A percentile compares a stretch with the other conserved stretches of the same genome.
These are phyloP conservation scores for Sporothrix brunneoviolacea DNA, from an alignment of 2,329 filamentous ascomycete species.

Conservation along the genomic window DNA sequence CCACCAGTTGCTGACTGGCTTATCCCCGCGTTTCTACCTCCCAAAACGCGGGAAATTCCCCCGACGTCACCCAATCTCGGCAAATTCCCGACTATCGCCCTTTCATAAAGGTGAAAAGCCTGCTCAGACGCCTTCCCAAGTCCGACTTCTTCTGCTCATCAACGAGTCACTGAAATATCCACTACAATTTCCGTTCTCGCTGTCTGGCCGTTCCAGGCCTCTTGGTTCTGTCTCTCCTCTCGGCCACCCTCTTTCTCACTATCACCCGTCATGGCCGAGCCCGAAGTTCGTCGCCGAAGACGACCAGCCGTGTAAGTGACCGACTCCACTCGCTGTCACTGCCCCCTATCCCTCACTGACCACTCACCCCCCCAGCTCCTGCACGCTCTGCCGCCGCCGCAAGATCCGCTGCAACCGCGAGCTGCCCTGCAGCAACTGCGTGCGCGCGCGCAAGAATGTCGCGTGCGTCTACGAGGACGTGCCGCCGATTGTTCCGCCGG, in stretches of 20 bases:
- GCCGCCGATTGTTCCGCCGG: background rate
- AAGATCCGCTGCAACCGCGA: conserved; percentile 38
- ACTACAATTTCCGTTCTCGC: no score
- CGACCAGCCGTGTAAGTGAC: conserved; percentile 11
- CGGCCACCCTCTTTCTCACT: background rate
- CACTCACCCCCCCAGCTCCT: conserved; percentile 9
- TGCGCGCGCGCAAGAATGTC: conserved; percentile 23
- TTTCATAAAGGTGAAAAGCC: background rate
- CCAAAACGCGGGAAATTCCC: no score
- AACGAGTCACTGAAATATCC: no score
- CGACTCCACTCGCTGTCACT: background rate
- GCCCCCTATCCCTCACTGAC: background rate
- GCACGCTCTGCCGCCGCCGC: conserved; percentile 31
- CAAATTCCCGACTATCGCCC: background rate
- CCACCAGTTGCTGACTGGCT: no score
- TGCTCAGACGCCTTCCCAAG: no score
- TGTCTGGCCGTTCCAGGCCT: no score
- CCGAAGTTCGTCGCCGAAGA: conserved; percentile 16
- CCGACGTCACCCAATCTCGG: background rate
- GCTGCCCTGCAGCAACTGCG: conserved; percentile 35
- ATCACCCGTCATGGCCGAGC: conserved; percentile 9
- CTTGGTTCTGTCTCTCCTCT: background rate
- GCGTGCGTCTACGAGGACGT: conserved; percentile 13
- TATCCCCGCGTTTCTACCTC: conserved; percentile 29
- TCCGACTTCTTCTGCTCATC: no score